Base-by-base conservation (phyloP, 2,329 filamentous ascomycete genomes). In the Ophiocordyceps robertsii region DNA sequence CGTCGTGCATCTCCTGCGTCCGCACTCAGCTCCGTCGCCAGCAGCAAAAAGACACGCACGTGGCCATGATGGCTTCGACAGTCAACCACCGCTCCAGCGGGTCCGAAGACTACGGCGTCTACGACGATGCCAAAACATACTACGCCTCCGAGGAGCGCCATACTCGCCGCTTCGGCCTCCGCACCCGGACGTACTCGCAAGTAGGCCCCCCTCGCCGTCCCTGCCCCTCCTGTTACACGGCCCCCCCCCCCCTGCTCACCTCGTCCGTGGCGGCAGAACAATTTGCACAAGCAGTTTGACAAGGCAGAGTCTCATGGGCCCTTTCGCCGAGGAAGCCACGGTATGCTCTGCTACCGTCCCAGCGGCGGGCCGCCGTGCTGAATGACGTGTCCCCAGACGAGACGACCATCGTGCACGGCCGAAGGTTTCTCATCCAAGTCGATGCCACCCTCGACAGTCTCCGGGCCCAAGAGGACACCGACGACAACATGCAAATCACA, bases 401-500 rank as follows among this genome's bases (percentile, higher is more conserved):
- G 60, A 68, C 70, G 39, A 75, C 78, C 30, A 67, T 76, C 40
- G 69, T 77, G 39, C 77, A 83, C 44, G 61, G 64, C 45, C 84
- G 86, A 47, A 82, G 82, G 51, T 95, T 94, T 62, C 73, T 94
- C 32, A 80, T 96, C 59, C 77, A 92, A 53, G 89, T 96, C 54
- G 83, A 94, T 39, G 70, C 77, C 19, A 95, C 89, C 1, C 72
- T 95, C 44, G 74, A 88, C 56, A 81, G 76, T 45, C 71, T 98
- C 37, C 72, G 87, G 47, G 77, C 78, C 32, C 83, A 90, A 51
- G 92, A 98, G 62, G 92, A 98, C 57, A 93, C 89, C 29, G 89
- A 98, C 63, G 72, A 77, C 44, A 95, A 98, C 62, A 85, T 87
- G 72, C 89, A 96, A 62, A 98, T 98, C 60, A 98, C 92, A 29